A percentile compares a stretch with the other conserved stretches of the same genome.
Conservation (phyloP, 2,329 filamentous ascomycete species). For the Trichoderma gracile region DNA sequence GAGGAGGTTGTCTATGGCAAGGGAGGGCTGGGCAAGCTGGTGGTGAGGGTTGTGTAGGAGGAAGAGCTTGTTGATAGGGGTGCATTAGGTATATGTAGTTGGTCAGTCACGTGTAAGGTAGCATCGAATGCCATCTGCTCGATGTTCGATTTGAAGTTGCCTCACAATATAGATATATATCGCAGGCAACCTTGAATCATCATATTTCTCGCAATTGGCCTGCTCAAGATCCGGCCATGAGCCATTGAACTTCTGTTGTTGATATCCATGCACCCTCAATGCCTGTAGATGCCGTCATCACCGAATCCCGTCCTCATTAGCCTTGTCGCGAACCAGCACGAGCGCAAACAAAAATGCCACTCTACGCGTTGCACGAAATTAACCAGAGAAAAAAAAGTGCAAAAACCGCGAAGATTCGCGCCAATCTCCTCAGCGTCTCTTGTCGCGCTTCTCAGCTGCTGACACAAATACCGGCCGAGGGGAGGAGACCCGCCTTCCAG, state of each 20-base stretch:
- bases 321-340: neutral
- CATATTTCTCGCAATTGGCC: too few relatives aligned
- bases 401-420: constrained; percentile 22
- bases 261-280: neutral
- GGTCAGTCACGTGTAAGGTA: neutral
- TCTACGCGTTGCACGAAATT: constrained; percentile 10
- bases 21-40: constrained; percentile 35
- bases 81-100: neutral
- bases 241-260: too few relatives aligned
- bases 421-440: neutral
- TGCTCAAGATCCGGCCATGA: too few relatives aligned
- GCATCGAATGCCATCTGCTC: neutral
- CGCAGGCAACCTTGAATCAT: too few relatives aligned
- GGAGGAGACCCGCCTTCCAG: neutral
- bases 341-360: neutral
- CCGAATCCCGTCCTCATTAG: neutral
- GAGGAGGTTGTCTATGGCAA: constrained; percentile 38
- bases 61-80: neutral
- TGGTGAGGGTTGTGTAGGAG: constrained; percentile 30
- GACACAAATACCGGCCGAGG: constrained; percentile 1
- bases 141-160: neutral
- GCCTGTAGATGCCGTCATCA: neutral
- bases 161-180: too few relatives aligned
- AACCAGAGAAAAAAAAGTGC: neutral
- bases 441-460: constrained; percentile 15